Evolutionary conservation across 2,329 filamentous ascomycete species (phyloP), one percentile per base, ranked within the genome.

Genomic region (Colletotrichum sp.): DNA sequence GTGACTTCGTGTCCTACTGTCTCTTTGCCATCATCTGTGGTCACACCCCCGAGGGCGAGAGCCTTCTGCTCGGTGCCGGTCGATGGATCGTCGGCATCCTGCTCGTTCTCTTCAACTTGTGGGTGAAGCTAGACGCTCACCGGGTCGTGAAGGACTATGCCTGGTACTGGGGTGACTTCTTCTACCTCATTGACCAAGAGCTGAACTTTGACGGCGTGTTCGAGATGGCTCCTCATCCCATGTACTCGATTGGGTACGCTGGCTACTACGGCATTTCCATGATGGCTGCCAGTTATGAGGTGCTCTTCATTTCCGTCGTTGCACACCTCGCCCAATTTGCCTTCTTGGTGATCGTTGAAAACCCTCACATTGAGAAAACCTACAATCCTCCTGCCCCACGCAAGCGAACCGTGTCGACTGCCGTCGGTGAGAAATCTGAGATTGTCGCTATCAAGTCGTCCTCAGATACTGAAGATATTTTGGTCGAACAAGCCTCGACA

Each of bases 91-190:
- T 93, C 63, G 97, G 97, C 68, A 90, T 96, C 79, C 86, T 90
- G 55, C 90, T 99, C 30, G 94, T 99, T 78, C 90, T 95, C 74
- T 99, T 99, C 90, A 99, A 99, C 84, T 90, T 99, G 26, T 99
- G 97, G 96, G 97, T 99, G 78, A 99, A 99, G 87, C 90, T 99
- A 77, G 97, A 99, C 85, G 97, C 97, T 24, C 97, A 99, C 85
- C 92, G 97, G 77, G 97, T 99, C 66, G 97, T 99, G 83, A 99
- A 99, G 86, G 97, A 99, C 86, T 99, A 96, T 87, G 97, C 97
- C 32, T 99, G 97, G 97, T 99, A 99, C 86, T 99, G 97, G 97
- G 97, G 97, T 77, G 97, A 99, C 86, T 99, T 99, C 87, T 99
- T 99, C 89, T 99, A 96, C 86, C 93, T 99, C 82, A 95, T 99